Conservation (phyloP, 1,139 yeast genomes). For the Nadsonia starkeyi-henricii region DNA sequence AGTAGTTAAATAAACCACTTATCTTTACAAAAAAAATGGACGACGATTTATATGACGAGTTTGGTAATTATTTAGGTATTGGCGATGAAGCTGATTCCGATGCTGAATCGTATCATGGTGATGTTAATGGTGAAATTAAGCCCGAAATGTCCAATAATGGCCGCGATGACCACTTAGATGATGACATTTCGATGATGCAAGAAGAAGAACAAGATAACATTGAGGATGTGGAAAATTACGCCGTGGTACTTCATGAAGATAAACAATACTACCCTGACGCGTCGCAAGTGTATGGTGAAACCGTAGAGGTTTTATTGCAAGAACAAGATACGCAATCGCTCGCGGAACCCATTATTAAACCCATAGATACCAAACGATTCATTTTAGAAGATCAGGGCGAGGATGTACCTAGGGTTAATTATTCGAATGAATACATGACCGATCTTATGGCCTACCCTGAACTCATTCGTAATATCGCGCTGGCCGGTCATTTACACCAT, state of each 20-base stretch:
- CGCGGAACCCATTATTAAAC: conserved; percentile 54
- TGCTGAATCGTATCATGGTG: conserved; percentile 5
- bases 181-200: conserved; percentile 8
- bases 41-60: conserved; percentile 59
- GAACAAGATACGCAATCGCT: conserved; percentile 40
- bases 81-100: conserved; percentile 35
- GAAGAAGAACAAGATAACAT: conserved; percentile 11
- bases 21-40: conserved; percentile 22
- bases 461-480: conserved; percentile 59
- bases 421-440: conserved; percentile 49
- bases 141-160: conserved; percentile 8
- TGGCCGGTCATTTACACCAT: conserved; percentile 72
- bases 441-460: conserved; percentile 42
- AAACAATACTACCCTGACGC: conserved; percentile 31
- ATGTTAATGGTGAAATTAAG: conserved; percentile 9
- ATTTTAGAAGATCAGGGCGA: conserved; percentile 32
- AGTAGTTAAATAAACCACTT: too few relatives aligned
- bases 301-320: conserved; percentile 52
- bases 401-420: conserved; percentile 43
- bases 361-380: conserved; percentile 32
- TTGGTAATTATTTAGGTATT: conserved; percentile 47
- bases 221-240: conserved; percentile 13
- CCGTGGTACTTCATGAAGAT: conserved; percentile 33
- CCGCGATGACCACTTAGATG: conserved; percentile 9
- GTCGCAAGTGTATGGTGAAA: conserved; percentile 36